Percentiles rank a stretch among this genome's conserved stretches.
phyloP scores from a whole-genome alignment of 2,329 filamentous ascomycete species.

The Fusarium tupiense region DNA sequence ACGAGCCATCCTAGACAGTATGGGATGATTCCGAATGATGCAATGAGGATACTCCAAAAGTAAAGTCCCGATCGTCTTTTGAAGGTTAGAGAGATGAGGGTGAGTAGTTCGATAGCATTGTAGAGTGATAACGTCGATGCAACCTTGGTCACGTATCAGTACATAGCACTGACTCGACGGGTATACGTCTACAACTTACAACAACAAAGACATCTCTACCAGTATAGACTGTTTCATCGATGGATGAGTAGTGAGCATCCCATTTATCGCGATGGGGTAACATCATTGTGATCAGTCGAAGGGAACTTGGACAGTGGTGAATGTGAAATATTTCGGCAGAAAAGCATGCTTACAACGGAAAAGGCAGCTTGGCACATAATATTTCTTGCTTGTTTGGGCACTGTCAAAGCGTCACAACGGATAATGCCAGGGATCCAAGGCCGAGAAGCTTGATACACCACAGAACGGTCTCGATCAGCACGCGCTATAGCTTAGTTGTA shows the following conservation, averaged over 20 bases:
- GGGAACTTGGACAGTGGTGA: too few relatives aligned
- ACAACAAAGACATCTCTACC: slow-evolving; percentile 18
- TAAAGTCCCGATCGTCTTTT: slow-evolving; percentile 46
- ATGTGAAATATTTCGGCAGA: background rate
- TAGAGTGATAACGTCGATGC: slow-evolving; percentile 35
- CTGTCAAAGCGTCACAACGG: background rate
- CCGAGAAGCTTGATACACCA: background rate
- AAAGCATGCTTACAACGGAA: too few relatives aligned
- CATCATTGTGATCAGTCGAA: background rate
- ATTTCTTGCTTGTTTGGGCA: background rate
- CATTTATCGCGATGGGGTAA: slow-evolving; percentile 4
- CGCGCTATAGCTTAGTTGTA: background rate
- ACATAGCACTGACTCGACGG: rapidly evolving
- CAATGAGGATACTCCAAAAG: slow-evolving; percentile 51
- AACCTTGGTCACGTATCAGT: background rate
- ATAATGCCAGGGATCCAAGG: background rate
- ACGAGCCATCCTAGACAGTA: slow-evolving; percentile 58
- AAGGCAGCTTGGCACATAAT: background rate
- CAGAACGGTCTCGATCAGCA: background rate
- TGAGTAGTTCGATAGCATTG: slow-evolving; percentile 46
- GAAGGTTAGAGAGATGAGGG: slow-evolving; percentile 48
- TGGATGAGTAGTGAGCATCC: background rate
- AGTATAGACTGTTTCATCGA: slow-evolving; percentile 13
- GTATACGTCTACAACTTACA: background rate
- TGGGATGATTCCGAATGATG: slow-evolving; percentile 46